Conservation (phyloP, 352 stramenopile species). For the Phytophthora quininea region DNA sequence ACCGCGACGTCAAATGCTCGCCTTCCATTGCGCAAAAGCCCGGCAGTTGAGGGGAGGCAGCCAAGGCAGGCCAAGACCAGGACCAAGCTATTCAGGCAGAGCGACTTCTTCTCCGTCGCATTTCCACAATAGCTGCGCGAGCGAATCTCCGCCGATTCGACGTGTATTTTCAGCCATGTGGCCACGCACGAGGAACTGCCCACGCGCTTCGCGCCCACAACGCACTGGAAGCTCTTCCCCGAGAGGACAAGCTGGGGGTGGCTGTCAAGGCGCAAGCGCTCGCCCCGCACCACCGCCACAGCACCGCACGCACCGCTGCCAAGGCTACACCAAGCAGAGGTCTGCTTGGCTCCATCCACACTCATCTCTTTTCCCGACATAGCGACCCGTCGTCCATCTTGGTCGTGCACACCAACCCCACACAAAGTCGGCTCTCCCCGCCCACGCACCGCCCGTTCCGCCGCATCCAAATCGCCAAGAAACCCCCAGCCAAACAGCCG, state of each 20-base stretch:
- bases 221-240: constrained; percentile 39
- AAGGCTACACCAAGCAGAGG: constrained; percentile 5
- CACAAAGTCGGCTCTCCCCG: constrained; percentile 19
- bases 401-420: constrained; percentile 24
- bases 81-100: too few species aligned
- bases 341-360: constrained; percentile 24
- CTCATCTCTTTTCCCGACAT: constrained; percentile 17
- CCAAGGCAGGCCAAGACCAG: too few species aligned
- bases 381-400: not conserved
- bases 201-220: constrained; percentile 30
- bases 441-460: constrained; percentile 28
- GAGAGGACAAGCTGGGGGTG: constrained; percentile 27
- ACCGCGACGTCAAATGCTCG: constrained; percentile 7
- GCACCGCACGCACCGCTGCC: constrained; percentile 9
- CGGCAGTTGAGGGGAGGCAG: not conserved
- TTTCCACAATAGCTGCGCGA: constrained; percentile 1
- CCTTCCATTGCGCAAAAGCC: not conserved
- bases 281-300: constrained; percentile 37
- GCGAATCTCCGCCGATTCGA: constrained; percentile 6
- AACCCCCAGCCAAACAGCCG: not conserved
- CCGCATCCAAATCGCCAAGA: constrained; percentile 25
- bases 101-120: constrained; percentile 5
- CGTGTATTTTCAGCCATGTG: constrained; percentile 16
- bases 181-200: constrained; percentile 37
- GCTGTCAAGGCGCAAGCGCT: constrained; percentile 10